These are phyloP conservation scores for Paecilomyces variotii DNA, from an alignment of 2,329 filamentous ascomycete genomes.

Conservation along the genomic window DNA sequence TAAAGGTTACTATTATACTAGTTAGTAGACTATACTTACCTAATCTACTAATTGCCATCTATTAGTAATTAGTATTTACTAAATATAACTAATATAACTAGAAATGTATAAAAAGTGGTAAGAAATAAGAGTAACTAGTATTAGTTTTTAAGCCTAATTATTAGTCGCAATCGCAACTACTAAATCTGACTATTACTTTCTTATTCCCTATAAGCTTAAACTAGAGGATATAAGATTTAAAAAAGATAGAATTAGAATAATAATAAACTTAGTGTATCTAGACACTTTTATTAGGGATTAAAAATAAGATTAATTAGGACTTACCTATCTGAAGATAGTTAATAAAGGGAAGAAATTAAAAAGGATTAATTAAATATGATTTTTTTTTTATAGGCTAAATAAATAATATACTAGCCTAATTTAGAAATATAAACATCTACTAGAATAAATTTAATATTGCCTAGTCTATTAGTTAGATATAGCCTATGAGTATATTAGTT, in stretches of 20 bases:
- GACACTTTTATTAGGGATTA: neutral
- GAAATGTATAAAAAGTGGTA: neutral
- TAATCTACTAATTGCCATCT: too few relatives aligned
- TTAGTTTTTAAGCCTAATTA: neutral
- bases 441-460: neutral
- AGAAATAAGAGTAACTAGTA: neutral
- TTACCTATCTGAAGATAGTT: neutral
- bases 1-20: too few relatives aligned
- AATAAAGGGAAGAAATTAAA: neutral
- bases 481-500: too few relatives aligned
- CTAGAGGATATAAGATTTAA: neutral
- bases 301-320: neutral
- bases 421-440: neutral
- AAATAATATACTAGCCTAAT: neutral
- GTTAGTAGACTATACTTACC: too few relatives aligned
- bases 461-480: too few relatives aligned
- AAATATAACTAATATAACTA: neutral
- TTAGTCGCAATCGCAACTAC: neutral
- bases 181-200: neutral
- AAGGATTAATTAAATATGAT: neutral
- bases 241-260: neutral
- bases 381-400: neutral
- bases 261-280: neutral
- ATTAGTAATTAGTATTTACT: neutral
- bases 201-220: neutral